Conservation (phyloP, 2,329 filamentous ascomycete species). For the Pyricularia sp. region DNA sequence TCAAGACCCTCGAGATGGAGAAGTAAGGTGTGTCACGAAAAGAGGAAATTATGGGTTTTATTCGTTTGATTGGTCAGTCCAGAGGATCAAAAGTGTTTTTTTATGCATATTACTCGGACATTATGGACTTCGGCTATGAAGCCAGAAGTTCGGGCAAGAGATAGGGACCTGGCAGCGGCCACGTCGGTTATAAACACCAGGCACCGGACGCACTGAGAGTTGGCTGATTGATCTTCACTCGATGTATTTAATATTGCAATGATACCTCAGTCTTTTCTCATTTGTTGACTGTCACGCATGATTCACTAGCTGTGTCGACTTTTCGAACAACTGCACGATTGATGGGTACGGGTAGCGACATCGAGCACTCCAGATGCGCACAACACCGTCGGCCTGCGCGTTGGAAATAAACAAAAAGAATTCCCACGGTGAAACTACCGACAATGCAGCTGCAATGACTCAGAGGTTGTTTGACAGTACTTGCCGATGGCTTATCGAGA, state of each 20-base stretch:
- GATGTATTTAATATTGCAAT: not conserved
- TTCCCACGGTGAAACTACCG: no score
- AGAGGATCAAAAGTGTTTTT: not conserved
- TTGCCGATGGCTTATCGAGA: no score
- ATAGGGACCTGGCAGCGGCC: not conserved
- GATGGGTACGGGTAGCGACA: not conserved
- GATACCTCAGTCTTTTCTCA: not conserved
- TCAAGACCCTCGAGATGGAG: slow-evolving; percentile 3
- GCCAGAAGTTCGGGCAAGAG: not conserved
- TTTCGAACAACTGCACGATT: not conserved
- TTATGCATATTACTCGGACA: not conserved
- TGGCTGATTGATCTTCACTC: not conserved
- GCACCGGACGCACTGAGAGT: not conserved
- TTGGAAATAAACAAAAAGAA: no score
- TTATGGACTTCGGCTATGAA: not conserved
- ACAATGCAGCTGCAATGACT: no score
- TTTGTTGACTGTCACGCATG: not conserved
- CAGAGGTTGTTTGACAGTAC: no score
- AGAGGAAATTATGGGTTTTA: not conserved
- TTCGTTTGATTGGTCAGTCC: not conserved
- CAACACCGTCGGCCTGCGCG: no score
- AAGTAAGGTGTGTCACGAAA: not conserved
- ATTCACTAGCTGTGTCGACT: not conserved
- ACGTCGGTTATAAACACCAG: not conserved
- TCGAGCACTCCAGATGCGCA: no score